Evolutionary conservation across 2,329 filamentous ascomycete species (phyloP), one percentile per base, ranked within the genome.

Genomic region (Periconia sp.): DNA sequence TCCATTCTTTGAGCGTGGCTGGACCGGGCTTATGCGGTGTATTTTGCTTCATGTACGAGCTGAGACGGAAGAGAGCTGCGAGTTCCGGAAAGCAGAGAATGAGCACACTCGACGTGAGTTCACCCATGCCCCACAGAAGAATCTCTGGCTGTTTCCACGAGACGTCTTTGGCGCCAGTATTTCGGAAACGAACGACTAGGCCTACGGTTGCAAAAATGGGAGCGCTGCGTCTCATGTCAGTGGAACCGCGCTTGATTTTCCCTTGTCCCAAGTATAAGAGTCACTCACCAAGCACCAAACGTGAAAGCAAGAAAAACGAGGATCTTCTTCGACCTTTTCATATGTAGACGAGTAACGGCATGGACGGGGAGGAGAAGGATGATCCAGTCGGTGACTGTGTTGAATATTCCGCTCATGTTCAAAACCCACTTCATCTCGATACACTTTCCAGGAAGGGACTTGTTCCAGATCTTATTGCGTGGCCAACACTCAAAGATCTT

Each of bases 291-390:
- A 43, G 48, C 30, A 45, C 53, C 56, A 43, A 50, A 59, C 9
- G 52, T 54, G 31, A 58, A 58, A 11, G 41, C 56, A 2, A 59
- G 33, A 6, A 59, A 35, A 15, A 61, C 58, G 13, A 61, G 52
- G 10, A 53, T 31, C 45, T 59, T 61, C 46, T 57, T 57, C 17
- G 15, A n/a, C 35, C 13, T 47, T 8, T 44, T 31, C 52, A 59
- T 59, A 19, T 55, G 46, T 31, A 59, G 45, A 23, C 49, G 55
- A 17, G 11, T 46, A 6, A 61, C 58, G 17, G 58, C 56, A 30
- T 61, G 54, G 14, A 59, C 23, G 3, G 58, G 58, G 20, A 61
- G 56, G n/a, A 61, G 41, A 7, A 61, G 49, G 15, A 59, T 61
- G 18, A 61, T 13, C 17, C n/a, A 57, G 30, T 61, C 54, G 19